Conservation (phyloP, 2,329 filamentous ascomycete species). For the Ascochyta fabae region DNA sequence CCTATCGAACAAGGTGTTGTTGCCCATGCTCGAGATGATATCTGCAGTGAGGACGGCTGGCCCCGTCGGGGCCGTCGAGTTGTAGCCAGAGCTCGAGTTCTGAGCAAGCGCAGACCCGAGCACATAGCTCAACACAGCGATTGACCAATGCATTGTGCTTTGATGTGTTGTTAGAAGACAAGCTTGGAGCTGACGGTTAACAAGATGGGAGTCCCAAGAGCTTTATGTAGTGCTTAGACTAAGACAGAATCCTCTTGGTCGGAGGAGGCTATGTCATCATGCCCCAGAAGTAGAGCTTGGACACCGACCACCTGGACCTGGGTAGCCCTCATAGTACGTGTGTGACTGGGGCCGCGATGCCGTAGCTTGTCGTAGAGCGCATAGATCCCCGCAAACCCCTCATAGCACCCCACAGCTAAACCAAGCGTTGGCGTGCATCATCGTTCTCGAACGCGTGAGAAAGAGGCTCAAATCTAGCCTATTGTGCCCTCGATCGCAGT, state of each 20-base stretch:
- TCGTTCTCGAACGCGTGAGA: conserved; percentile 21
- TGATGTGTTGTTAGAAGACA: not conserved
- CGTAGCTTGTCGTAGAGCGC: conserved; percentile 22
- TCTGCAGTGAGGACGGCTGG: conserved; percentile 37
- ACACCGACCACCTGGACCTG: conserved; percentile 20
- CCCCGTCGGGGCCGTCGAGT: conserved; percentile 14
- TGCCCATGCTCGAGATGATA: conserved; percentile 46
- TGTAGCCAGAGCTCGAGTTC: conserved; percentile 10
- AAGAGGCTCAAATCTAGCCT: conserved; percentile 19
- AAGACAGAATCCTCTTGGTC: conserved; percentile 13
- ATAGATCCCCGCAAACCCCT: conserved; percentile 29
- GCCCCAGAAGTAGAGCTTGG: conserved; percentile 16
- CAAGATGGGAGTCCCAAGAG: conserved; percentile 11
- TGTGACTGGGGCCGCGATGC: conserved; percentile 20
- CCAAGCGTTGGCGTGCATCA: conserved; percentile 22
- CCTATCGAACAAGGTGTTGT: conserved; percentile 58
- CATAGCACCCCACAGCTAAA: conserved; percentile 26
- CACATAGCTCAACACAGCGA: conserved; percentile 33
- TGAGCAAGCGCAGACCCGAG: conserved; percentile 34
- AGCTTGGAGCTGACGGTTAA: conserved; percentile 2
- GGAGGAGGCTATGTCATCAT: conserved; percentile 25
- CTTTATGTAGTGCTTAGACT: conserved; percentile 23
- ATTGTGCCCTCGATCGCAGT: conserved; percentile 10
- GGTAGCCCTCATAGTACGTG: conserved; percentile 17
- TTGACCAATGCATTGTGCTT: conserved; percentile 31